Conservation (phyloP, 305 asterid species). For the Fraxinus latifolia region DNA sequence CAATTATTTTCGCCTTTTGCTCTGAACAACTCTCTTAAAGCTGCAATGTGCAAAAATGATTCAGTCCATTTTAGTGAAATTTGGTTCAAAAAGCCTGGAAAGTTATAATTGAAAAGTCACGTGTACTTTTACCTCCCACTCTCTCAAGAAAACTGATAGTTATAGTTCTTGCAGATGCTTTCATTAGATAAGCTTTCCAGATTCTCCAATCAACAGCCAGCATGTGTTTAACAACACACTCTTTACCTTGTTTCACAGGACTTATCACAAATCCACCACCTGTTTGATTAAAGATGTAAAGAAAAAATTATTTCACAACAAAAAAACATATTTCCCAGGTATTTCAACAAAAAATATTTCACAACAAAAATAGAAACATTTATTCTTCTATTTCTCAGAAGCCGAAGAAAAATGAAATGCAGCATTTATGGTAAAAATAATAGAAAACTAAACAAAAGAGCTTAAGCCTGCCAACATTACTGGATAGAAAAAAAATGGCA, state of each 20-base stretch:
- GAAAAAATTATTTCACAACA: not conserved
- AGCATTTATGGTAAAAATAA: not conserved
- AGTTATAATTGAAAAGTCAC: not conserved
- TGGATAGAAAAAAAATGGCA: not conserved
- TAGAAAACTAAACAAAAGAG: not conserved
- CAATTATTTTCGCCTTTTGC: conserved; percentile 47
- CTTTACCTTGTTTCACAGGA: conserved; percentile 65
- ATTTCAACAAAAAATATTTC: not conserved
- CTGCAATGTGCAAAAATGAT: conserved; percentile 35
- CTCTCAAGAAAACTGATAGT: conserved; percentile 67
- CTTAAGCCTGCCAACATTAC: not conserved
- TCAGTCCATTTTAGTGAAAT: not conserved
- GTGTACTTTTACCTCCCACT: conserved; percentile 53
- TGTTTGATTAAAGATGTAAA: conserved; percentile 24
- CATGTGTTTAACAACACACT: conserved; percentile 74
- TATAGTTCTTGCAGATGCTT: conserved; percentile 57
- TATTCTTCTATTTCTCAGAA: not conserved
- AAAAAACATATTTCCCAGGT: not conserved
- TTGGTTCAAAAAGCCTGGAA: not conserved
- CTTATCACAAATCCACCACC: conserved; percentile 84
- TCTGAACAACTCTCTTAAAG: conserved; percentile 69
- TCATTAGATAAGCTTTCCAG: conserved; percentile 62
- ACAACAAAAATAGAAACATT: not conserved
- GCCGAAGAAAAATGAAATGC: not conserved
- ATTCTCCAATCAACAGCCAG: conserved; percentile 75